Conservation (phyloP, 2,329 filamentous ascomycete genomes). For the Sclerotinia trifoliorum region DNA sequence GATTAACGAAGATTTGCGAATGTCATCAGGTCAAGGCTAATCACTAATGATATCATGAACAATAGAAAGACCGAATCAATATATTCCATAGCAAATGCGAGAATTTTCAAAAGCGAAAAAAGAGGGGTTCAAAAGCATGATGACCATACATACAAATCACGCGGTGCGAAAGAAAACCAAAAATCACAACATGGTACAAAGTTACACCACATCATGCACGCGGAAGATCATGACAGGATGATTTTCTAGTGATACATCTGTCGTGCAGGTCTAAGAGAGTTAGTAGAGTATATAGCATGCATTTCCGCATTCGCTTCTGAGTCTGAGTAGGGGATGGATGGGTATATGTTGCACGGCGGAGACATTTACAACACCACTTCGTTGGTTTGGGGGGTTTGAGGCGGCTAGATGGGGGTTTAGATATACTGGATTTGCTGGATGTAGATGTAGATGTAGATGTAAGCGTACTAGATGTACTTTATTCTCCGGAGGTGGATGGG, state of each 20-base stretch:
- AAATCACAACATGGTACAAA: neutral
- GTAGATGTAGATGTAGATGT: neutral
- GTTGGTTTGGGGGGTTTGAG: neutral
- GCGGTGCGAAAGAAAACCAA: neutral
- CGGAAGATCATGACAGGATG: constrained; percentile 6
- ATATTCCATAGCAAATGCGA: neutral
- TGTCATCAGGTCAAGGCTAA: neutral
- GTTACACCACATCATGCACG: neutral
- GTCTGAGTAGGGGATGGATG: neutral
- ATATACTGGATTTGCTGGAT: neutral
- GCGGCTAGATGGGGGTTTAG: too few species aligned
- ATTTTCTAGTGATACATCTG: neutral
- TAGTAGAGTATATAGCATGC: neutral
- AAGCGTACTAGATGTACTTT: too few species aligned
- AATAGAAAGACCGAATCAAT: neutral
- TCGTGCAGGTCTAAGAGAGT: constrained; percentile 14
- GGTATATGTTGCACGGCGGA: neutral
- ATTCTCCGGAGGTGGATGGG: too few species aligned
- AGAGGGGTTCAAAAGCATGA: neutral
- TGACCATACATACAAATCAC: constrained; percentile 2
- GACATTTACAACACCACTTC: neutral
- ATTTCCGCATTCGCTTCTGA: constrained; percentile 12
- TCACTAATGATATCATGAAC: neutral
- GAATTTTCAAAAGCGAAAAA: neutral
- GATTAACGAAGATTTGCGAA: constrained; percentile 13